Base-by-base conservation (phyloP, 306 rosid species). In the Casuarina cunninghamiana region DNA sequence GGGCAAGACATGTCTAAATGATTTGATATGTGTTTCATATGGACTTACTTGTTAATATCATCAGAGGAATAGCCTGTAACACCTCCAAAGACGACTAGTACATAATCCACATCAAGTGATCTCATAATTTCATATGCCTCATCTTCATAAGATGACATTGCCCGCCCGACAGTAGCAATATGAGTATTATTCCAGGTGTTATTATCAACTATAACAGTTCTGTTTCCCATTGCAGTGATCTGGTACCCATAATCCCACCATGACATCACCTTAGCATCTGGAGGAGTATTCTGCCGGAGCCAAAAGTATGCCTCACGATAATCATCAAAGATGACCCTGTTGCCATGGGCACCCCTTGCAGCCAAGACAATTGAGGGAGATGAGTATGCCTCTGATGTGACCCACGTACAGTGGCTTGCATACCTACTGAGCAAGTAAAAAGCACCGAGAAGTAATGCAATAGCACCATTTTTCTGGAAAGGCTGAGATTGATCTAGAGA, bases 211-310 rank as follows among this genome's bases (percentile, higher is more conserved):
- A 96, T 96, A 69, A 96, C 98, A 9, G 99, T 91, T 85, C 99
- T 87, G 89, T 96, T 96, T 84, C 99, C 99, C 99, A 96, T 96
- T 45, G 99, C 97, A 35, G 98, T 93, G 83, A 96, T 96, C 83
- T 96, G 99, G 80, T 96, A 96, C 54, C 99, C 98, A 77, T 96
- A 96, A 86, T 96, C 99, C 99, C 99, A 96, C 99, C 99, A 96
- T 62, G 99, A 96, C 99, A 96, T 96, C 84, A 96, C 94, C 85
- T 96, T 96, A 73, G 99, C 98, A 85, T 96, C 99, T 2, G 78
- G 79, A 74, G 99, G 97, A 76, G 99, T 96, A 84, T 96, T 96
- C 77, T 96, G 98, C 54, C 94, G 93, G 67, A 96, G 99, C 99
- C 99, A 96, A 88, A 86, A 96, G 92, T 96, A 96, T 35, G 99